Evolutionary conservation across 768 basidiomycete genomes (phyloP), one percentile per base, ranked within the genome.

Genomic region (Termitomyces sp.): DNA sequence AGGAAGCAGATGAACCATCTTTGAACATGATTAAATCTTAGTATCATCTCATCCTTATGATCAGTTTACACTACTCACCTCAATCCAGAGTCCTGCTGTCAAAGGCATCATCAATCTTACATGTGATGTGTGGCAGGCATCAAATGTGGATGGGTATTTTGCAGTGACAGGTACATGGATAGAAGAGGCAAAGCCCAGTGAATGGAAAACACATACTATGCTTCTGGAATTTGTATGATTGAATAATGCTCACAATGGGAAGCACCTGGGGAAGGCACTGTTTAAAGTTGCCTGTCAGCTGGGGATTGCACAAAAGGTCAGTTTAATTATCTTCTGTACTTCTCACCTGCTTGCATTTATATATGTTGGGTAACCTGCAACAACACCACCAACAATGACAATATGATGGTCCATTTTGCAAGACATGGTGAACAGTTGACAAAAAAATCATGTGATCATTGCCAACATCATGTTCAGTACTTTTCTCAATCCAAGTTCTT

Each of bases 71-170:
- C 34, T 13, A 10, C 30, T 30, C 7, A 30, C 7, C 30, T 30
- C 30, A 30, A 30, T 30, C 9, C 9, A 36, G 9, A 36, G 34
- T 36, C 34, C n/a, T n/a, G n/a, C n/a, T 36, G 44, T 57, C 24
- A 33, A 6, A 3, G 49, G 56, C 1, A 47, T 48, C 14, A 65
- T 76, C n/a, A 73, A 59, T 33, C 49, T 75, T 1, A 79, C 77
- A 0, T 74, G 71, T 55, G 72, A 80, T 54, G 72, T 67, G 1
- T 79, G 76, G 77, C 73, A 76, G 47, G 79, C 78, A 0, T 59
- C 48, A 7, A 78, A 77, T 56, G 59, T 50, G 0, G 71, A 77
- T 50, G 65, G 64, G 0, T 79, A 78, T 60, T 74, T 54, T 77
- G 72, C 30, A 30, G 30, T 7, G 7, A 30, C 30, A 4, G 30